Evolutionary conservation across 176 grass and related monocot species (phyloP), one percentile per base, ranked within the genome.

Genomic region (Poa pratensis): DNA sequence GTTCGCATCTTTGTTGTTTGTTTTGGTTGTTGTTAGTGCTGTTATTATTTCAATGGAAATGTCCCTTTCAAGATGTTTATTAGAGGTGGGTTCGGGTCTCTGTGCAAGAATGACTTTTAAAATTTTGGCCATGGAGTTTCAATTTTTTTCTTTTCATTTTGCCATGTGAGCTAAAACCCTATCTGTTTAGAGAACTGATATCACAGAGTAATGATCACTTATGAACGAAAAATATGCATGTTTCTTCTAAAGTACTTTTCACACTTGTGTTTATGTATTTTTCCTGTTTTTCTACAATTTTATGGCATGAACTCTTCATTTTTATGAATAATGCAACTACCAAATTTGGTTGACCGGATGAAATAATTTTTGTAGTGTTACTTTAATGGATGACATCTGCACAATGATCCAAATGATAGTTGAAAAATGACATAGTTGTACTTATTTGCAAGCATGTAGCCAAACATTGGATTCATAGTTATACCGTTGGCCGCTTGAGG

Each of bases 1-100:
- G 74, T 22, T 74, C 3, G 10, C 40, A 37, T 51, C 11, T 84
- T 63, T 52, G 24, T 64, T 64, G 37, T 64, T 48, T 79, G 77
- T 23, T 76, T 20, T 37, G 12, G 17, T 18, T 76, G 20, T 5
- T 62, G 17, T 15, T 49, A 17, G 81, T 49, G 54, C 3, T 34
- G 39, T 5, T 62, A 26, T 46, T 59, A 73, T 73, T 30, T 17
- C 19, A 45, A 39, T 13, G 8, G 10, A 48, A 78, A 46, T 35
- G 1, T 62, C 54, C 22, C 11, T 35, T 27, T 49, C 26, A 74
- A 60, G 54, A 75, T 70, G 26, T 57, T 57, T 57, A 19, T 37
- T 37, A 14, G 27, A 35, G 1, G 1, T 68, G 20, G 12, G 10
- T 34, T 35, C 15, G 10, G 17, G 19, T 6, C 8, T 52, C 7